phyloP scores from a whole-genome alignment of 225 moss, liverwort and hornwort genomes.

The Ulota crispa region DNA sequence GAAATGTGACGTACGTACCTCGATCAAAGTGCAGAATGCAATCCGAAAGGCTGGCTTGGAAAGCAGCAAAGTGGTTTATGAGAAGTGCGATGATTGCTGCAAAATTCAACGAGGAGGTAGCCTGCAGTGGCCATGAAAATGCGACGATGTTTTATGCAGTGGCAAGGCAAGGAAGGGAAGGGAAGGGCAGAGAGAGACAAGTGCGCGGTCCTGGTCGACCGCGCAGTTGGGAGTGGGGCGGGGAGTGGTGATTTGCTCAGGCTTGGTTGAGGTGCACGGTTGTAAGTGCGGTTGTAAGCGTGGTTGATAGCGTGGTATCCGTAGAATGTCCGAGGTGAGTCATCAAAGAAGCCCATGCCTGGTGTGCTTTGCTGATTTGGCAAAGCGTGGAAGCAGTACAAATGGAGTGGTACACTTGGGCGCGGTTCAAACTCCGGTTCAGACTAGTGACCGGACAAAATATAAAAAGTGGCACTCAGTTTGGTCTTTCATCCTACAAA shows the following conservation, averaged over 20 bases:
- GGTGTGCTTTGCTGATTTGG: conserved; percentile 25
- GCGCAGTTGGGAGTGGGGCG: not conserved
- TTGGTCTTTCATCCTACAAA: too few species aligned
- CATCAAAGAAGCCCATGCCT: not conserved
- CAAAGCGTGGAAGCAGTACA: not conserved
- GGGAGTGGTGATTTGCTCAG: not conserved
- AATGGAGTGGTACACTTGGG: too few species aligned
- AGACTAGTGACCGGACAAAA: too few species aligned
- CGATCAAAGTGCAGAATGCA: not conserved
- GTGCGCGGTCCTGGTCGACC: conserved; percentile 16
- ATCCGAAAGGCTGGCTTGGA: not conserved
- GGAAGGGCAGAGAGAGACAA: not conserved
- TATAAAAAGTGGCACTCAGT: too few species aligned
- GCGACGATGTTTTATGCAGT: conserved; percentile 4
- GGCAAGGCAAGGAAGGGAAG: not conserved
- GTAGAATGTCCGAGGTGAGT: not conserved
- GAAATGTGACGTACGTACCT: not conserved
- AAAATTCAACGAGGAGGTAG: not conserved
- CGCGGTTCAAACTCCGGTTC: too few species aligned
- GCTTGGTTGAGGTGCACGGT: not conserved
- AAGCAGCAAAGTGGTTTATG: not conserved
- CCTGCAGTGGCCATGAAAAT: not conserved
- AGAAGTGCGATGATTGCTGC: not conserved
- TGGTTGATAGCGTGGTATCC: not conserved
- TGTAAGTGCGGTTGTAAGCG: not conserved